A percentile compares a stretch with the other conserved stretches of the same genome.
Evolutionary conservation across 2,329 filamentous ascomycete genomes (phyloP).

Genomic region (Clonostachys chloroleuca): DNA sequence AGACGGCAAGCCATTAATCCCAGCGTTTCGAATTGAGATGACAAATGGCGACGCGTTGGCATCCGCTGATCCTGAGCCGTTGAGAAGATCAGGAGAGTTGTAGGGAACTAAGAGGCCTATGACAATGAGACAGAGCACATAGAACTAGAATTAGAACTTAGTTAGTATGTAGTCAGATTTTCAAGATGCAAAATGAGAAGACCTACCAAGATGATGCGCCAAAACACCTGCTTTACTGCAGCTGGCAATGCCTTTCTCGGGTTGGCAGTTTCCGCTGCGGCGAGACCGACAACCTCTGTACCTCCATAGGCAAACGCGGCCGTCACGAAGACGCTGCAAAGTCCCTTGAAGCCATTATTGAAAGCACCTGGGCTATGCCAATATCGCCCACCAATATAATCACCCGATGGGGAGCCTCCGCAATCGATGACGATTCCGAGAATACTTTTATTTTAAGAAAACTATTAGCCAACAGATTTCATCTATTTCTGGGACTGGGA

Average conservation of each 20-base stretch:
- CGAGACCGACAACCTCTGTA: conserved; percentile 71
- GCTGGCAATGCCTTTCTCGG: conserved; percentile 70
- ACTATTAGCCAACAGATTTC: conserved; percentile 1
- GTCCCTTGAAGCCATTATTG: conserved; percentile 69
- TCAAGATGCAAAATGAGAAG: conserved; percentile 13
- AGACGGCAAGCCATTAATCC: conserved; percentile 43
- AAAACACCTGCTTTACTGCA: conserved; percentile 76
- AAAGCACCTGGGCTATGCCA: conserved; percentile 54
- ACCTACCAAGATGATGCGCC: conserved; percentile 49
- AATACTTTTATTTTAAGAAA: conserved; percentile 39
- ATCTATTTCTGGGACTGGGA: conserved; percentile 16
- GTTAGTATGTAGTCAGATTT: too few species aligned
- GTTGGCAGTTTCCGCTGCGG: conserved; percentile 67
- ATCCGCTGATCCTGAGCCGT: conserved; percentile 31
- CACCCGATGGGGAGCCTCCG: conserved; percentile 57
- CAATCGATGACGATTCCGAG: conserved; percentile 53
- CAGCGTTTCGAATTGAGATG: conserved; percentile 49
- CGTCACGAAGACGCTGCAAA: conserved; percentile 68
- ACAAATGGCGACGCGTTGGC: conserved; percentile 47
- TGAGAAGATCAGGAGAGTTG: conserved; percentile 38
- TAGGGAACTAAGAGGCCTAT: conserved; percentile 44
- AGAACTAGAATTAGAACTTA: conserved; percentile 47
- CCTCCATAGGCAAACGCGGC: conserved; percentile 71
- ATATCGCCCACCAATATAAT: conserved; percentile 42
- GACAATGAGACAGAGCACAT: conserved; percentile 70